These are phyloP conservation scores for Coelastrella sp. DNA, from an alignment of 139 green algal genomes.

Conservation along the genomic window DNA sequence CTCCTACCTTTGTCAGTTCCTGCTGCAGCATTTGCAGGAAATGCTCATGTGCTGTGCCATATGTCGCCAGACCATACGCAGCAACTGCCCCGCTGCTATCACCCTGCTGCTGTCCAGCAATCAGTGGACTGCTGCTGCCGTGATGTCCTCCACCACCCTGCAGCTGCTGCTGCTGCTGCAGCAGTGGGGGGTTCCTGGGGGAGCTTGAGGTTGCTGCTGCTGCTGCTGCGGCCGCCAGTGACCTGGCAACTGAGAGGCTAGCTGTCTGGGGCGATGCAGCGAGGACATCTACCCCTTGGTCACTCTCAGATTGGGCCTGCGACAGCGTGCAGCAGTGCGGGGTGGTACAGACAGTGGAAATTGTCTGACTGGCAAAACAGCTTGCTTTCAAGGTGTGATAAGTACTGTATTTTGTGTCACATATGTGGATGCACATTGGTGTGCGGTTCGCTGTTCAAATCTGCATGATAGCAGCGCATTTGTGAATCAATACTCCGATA, in stretches of 20 bases:
- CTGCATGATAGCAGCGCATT: too few relatives aligned
- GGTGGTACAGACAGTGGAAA: background rate
- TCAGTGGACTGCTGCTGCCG: background rate
- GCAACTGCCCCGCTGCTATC: background rate
- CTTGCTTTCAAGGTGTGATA: background rate
- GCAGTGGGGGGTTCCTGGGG: background rate
- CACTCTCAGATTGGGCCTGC: background rate
- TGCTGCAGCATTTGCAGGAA: constrained; percentile 47
- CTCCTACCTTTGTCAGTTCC: constrained; percentile 9
- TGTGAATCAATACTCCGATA: too few relatives aligned
- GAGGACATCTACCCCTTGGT: background rate
- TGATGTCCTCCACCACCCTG: background rate
- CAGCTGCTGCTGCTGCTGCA: constrained; percentile 16
- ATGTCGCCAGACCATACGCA: background rate
- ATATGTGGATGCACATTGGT: too few relatives aligned
- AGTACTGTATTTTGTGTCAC: background rate
- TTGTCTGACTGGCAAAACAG: background rate
- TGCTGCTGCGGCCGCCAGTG: background rate
- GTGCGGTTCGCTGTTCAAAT: too few relatives aligned
- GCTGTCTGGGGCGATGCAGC: background rate
- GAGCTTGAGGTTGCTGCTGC: background rate
- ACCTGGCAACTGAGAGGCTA: constrained; percentile 5
- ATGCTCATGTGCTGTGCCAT: background rate
- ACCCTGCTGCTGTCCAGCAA: background rate
- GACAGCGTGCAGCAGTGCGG: background rate